Percentiles rank a stretch among this genome's conserved stretches.
Conservation (phyloP, 2,329 filamentous ascomycete genomes). For the Paraphoma sp. region DNA sequence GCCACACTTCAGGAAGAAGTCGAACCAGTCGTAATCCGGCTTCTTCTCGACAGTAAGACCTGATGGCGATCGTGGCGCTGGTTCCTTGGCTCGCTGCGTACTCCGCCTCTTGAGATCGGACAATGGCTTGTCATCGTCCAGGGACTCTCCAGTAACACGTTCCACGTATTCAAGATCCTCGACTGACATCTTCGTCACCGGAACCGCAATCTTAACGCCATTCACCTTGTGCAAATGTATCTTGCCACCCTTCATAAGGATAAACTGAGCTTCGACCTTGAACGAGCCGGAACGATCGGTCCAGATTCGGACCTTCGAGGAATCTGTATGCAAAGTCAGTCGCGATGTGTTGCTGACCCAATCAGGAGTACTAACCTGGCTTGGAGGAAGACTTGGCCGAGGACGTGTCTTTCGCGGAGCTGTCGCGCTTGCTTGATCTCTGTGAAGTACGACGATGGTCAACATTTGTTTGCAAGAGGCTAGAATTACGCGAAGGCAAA, state of each 20-base stretch:
- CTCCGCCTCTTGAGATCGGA: constrained; percentile 74
- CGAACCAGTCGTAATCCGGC: constrained; percentile 96
- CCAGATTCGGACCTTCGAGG: constrained; percentile 85
- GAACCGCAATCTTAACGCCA: constrained; percentile 97
- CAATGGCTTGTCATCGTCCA: constrained; percentile 91
- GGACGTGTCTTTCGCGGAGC: constrained; percentile 59
- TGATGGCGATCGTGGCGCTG: constrained; percentile 51
- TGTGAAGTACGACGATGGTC: constrained; percentile 73
- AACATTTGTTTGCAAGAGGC: constrained; percentile 71
- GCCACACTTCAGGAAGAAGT: constrained; percentile 94
- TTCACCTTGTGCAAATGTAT: constrained; percentile 98
- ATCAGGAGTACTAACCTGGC: constrained; percentile 67
- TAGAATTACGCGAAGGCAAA: constrained; percentile 81
- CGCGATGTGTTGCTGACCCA: constrained; percentile 16
- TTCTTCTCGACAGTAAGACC: constrained; percentile 72
- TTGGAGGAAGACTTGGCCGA: constrained; percentile 63
- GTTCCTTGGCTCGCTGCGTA: constrained; percentile 58
- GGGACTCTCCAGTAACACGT: constrained; percentile 79
- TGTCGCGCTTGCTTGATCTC: constrained; percentile 74
- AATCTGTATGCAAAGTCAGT: constrained; percentile 57
- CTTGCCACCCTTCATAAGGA: constrained; percentile 92
- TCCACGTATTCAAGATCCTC: constrained; percentile 97
- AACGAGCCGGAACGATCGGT: constrained; percentile 95
- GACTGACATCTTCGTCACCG: constrained; percentile 92
- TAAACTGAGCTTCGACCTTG: constrained; percentile 95